Conservation (phyloP, 1,284 basidiomycete genomes). For the Singerocomus inundabilis region DNA sequence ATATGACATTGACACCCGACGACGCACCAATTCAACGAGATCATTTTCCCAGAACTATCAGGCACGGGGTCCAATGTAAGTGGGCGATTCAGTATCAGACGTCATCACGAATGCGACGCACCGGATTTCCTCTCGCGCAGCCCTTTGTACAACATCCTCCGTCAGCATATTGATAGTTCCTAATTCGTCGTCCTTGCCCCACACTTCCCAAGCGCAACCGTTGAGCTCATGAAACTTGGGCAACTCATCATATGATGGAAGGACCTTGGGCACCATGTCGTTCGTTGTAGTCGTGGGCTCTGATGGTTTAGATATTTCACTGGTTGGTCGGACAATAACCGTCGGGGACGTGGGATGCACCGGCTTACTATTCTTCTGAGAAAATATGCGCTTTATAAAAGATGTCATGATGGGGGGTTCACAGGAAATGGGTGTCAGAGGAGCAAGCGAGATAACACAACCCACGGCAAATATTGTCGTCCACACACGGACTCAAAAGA, state of each 20-base stretch:
- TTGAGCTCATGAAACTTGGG: slow-evolving; percentile 54
- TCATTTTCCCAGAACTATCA: slow-evolving; percentile 50
- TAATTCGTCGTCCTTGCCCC: slow-evolving; percentile 68
- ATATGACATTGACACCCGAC: not conserved
- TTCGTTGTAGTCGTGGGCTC: not conserved
- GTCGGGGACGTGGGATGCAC: slow-evolving; percentile 1
- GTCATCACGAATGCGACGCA: slow-evolving; percentile 29
- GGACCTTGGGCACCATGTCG: slow-evolving; percentile 6
- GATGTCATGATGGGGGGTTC: slow-evolving; percentile 17
- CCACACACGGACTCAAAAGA: not conserved
- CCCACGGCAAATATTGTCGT: slow-evolving; percentile 9
- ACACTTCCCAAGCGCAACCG: slow-evolving; percentile 72
- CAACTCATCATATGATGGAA: slow-evolving; percentile 63
- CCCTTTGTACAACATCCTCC: slow-evolving; percentile 56
- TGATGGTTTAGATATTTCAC: not conserved
- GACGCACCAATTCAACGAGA: slow-evolving; percentile 63
- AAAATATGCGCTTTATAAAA: slow-evolving; percentile 20
- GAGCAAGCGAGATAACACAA: not conserved
- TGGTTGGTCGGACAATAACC: not conserved
- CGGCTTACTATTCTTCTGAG: slow-evolving; percentile 6
- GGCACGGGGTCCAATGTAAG: not conserved
- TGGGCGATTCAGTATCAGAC: not conserved
- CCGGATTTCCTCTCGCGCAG: slow-evolving; percentile 65
- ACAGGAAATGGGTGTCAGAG: no score
- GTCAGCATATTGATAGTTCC: slow-evolving; percentile 73